These are phyloP conservation scores for Pleodorina starrii DNA, from an alignment of 139 green algal species.

Conservation along the genomic window DNA sequence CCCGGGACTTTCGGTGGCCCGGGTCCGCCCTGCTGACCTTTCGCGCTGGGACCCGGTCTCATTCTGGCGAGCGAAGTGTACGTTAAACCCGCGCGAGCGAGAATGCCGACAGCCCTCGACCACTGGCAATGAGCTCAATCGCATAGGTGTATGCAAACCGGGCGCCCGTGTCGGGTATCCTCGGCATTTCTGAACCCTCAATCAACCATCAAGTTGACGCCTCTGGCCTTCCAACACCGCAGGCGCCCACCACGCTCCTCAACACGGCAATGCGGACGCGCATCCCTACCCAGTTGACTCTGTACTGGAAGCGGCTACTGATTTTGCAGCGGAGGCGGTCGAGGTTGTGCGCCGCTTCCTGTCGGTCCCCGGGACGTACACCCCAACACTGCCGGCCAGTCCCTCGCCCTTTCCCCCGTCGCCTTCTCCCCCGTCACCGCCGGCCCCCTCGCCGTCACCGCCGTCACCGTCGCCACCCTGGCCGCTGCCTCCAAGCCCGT, in stretches of 20 bases:
- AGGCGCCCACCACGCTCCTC: neutral
- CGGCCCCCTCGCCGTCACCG: neutral
- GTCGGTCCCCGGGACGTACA: neutral
- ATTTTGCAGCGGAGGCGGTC: neutral
- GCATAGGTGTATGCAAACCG: too few species aligned
- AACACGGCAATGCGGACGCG: neutral
- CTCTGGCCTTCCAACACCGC: neutral
- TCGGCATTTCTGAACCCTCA: too few species aligned
- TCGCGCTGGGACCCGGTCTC: too few species aligned
- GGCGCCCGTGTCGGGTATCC: too few species aligned
- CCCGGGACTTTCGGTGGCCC: too few species aligned
- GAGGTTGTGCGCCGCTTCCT: slow-evolving; percentile 27
- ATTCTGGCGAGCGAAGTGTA: too few species aligned
- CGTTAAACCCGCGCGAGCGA: too few species aligned
- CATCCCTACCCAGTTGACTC: neutral
- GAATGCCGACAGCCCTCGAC: too few species aligned
- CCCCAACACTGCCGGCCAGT: neutral
- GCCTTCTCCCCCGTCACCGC: neutral
- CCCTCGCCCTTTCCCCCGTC: neutral
- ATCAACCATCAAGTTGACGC: too few species aligned
- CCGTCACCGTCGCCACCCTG: neutral
- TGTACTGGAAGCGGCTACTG: neutral
- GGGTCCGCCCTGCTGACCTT: too few species aligned
- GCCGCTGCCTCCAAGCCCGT: too few species aligned
- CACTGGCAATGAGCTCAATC: too few species aligned